A percentile compares a stretch with the other conserved stretches of the same genome.
Conservation (phyloP, 495 filamentous ascomycete genomes). For the Penicillium samsonianum region DNA sequence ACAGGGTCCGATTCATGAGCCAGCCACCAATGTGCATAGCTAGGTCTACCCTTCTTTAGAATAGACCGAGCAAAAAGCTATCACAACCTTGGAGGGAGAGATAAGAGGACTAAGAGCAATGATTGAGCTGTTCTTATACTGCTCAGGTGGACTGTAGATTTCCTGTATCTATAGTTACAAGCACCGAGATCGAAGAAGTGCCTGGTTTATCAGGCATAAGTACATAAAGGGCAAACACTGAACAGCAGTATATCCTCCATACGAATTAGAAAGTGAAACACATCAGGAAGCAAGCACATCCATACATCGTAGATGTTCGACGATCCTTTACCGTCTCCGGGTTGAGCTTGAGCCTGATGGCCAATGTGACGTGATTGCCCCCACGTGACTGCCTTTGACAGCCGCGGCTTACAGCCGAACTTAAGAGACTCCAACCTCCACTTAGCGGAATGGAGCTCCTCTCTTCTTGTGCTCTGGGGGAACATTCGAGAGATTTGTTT, state of each 20-base stretch:
- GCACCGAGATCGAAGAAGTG: background rate
- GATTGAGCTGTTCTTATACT: no score
- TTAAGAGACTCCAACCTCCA: slow-evolving; percentile 11
- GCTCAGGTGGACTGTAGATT: no score
- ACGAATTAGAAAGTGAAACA: background rate
- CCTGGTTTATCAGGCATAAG: background rate
- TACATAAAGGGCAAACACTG: background rate
- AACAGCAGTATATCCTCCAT: background rate
- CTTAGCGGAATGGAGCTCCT: background rate
- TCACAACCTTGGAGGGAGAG: no score
- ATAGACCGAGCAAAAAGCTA: no score
- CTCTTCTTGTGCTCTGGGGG: slow-evolving; percentile 4
- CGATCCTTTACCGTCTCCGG: background rate
- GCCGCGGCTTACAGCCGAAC: slow-evolving; percentile 17
- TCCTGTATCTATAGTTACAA: no score
- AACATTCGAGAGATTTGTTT: background rate
- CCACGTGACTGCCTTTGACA: slow-evolving; percentile 10
- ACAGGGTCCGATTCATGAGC: no score
- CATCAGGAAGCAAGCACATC: background rate
- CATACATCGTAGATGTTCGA: background rate
- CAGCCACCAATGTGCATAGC: no score
- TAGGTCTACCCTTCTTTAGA: no score
- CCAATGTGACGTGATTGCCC: slow-evolving; percentile 8
- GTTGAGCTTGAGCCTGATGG: background rate
- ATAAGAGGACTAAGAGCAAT: no score